A percentile compares a stretch with the other conserved stretches of the same genome.
Evolutionary conservation across 1,284 basidiomycete genomes (phyloP).

Genomic region (Lentinula novae-zelandiae): DNA sequence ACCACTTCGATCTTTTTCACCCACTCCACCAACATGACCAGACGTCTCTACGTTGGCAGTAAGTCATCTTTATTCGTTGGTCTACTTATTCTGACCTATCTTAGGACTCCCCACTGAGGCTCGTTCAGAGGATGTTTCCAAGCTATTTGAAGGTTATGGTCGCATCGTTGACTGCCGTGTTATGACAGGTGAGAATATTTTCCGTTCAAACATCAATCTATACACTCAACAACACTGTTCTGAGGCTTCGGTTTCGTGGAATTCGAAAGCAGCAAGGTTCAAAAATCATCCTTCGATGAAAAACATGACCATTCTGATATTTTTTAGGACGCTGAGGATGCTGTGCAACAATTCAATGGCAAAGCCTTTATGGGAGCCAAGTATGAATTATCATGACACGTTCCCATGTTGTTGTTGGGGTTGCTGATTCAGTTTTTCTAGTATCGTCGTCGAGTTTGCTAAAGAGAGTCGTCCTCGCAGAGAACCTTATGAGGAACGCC

Average conservation of each 20-base stretch:
- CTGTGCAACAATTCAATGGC: constrained; percentile 81
- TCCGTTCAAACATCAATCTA: neutral
- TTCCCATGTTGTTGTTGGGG: constrained; percentile 11
- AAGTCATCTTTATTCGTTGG: constrained; percentile 27
- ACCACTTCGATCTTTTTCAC: constrained; percentile 18
- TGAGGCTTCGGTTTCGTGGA: constrained; percentile 92
- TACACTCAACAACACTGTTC: neutral
- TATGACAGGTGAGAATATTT: constrained; percentile 70
- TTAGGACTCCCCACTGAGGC: constrained; percentile 76
- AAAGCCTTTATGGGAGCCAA: constrained; percentile 85
- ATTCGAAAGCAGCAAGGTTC: constrained; percentile 78
- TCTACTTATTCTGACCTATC: constrained; percentile 1
- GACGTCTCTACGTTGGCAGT: constrained; percentile 84
- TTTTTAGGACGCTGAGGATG: constrained; percentile 86
- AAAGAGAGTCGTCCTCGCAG: constrained; percentile 85
- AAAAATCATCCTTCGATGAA: neutral
- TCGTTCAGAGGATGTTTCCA: constrained; percentile 74
- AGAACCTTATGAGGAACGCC: constrained; percentile 63
- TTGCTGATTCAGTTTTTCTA: constrained; percentile 24
- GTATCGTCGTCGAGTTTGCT: constrained; percentile 89
- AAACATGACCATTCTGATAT: neutral
- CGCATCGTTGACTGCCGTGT: constrained; percentile 87
- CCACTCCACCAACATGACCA: constrained; percentile 62
- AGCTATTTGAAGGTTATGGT: constrained; percentile 86
- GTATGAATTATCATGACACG: constrained; percentile 38